Conservation (phyloP, 1,139 yeast species). For the Kodamaea sp. region DNA sequence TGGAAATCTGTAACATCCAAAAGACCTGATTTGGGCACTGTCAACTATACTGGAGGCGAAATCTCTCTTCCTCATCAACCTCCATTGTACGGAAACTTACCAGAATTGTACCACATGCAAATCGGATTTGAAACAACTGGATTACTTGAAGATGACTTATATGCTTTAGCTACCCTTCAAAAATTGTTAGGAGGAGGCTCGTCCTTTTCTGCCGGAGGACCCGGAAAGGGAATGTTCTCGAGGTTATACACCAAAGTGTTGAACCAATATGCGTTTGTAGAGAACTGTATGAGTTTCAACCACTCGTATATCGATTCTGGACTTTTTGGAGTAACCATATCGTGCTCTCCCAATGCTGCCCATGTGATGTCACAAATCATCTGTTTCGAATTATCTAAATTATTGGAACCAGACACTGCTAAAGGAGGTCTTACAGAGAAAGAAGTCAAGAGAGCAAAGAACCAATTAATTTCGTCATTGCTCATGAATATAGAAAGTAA, state of each 20-base stretch:
- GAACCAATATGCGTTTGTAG: slow-evolving; percentile 89
- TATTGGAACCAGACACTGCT: slow-evolving; percentile 55
- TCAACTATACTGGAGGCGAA: slow-evolving; percentile 80
- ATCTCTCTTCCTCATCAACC: slow-evolving; percentile 67
- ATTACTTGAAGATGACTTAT: slow-evolving; percentile 80
- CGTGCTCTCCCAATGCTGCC: slow-evolving; percentile 86
- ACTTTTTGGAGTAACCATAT: slow-evolving; percentile 82
- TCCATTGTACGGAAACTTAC: slow-evolving; percentile 66
- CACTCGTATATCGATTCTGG: slow-evolving; percentile 92
- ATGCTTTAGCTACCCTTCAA: slow-evolving; percentile 88
- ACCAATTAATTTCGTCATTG: slow-evolving; percentile 84
- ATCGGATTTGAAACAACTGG: slow-evolving; percentile 89
- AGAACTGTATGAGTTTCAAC: slow-evolving; percentile 84
- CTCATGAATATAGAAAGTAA: slow-evolving; percentile 92
- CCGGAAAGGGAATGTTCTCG: slow-evolving; percentile 99
- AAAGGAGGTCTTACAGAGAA: slow-evolving; percentile 62
- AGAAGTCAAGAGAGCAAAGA: slow-evolving; percentile 88
- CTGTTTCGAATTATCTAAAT: slow-evolving; percentile 69
- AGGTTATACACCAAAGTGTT: slow-evolving; percentile 88
- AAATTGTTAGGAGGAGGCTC: slow-evolving; percentile 97
- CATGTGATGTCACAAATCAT: slow-evolving; percentile 79
- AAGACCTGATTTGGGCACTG: slow-evolving; percentile 43
- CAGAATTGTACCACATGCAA: slow-evolving; percentile 84
- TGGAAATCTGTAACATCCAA: slow-evolving; percentile 41
- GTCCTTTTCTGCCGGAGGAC: slow-evolving; percentile 98